Evolutionary conservation across 2,329 filamentous ascomycete species (phyloP).

Genomic region (Trichoderma koningii): DNA sequence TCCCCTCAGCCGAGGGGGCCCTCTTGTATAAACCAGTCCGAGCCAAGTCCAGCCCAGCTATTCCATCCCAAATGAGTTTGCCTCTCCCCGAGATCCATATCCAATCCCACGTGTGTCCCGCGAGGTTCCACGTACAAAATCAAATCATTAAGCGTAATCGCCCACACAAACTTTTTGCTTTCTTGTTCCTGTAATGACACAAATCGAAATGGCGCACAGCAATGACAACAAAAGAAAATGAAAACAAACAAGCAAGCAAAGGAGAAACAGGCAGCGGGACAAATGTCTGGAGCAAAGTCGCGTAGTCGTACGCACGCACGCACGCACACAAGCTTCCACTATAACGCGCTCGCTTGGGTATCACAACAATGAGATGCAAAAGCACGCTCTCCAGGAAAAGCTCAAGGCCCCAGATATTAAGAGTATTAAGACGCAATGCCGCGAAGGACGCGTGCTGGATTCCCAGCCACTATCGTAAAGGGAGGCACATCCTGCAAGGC

Average conservation of each 20-base stretch:
- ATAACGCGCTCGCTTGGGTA: conserved; percentile 34
- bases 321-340: conserved; percentile 28
- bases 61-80: conserved; percentile 15
- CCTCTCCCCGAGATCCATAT: conserved; percentile 18
- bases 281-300: not conserved
- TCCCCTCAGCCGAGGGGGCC: conserved; percentile 5
- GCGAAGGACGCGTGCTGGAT: conserved; percentile 62
- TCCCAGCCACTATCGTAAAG: conserved; percentile 70
- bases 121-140: conserved; percentile 16
- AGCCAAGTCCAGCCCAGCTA: conserved; percentile 18
- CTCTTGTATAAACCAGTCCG: not conserved
- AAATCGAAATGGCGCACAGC: not conserved
- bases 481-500: conserved; percentile 59
- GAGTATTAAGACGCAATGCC: conserved; percentile 37
- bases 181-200: conserved; percentile 7
- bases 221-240: not conserved
- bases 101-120: conserved; percentile 7
- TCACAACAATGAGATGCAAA: conserved; percentile 38
- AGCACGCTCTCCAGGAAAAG: conserved; percentile 24
- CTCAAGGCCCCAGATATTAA: not conserved
- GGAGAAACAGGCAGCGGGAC: not conserved
- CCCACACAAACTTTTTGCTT: conserved; percentile 21
- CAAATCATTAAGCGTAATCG: conserved; percentile 21
- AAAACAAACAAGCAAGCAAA: not conserved
- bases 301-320: conserved; percentile 31